A percentile compares a stretch with the other conserved stretches of the same genome.
These are phyloP conservation scores for Ilyonectria destructans DNA, from an alignment of 2,329 filamentous ascomycete species.

Conservation along the genomic window DNA sequence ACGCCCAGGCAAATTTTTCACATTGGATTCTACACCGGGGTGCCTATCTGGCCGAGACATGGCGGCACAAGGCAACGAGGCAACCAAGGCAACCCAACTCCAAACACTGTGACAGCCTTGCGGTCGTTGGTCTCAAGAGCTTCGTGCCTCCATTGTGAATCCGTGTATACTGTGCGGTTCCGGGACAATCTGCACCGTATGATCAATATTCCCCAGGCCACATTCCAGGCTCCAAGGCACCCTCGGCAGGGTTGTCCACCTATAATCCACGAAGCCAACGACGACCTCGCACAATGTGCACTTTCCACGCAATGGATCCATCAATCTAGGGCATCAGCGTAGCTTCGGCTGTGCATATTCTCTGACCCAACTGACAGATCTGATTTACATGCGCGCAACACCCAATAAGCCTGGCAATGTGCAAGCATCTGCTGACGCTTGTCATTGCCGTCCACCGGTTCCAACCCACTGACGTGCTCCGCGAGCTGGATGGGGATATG, in stretches of 20 bases:
- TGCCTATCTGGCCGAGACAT: not conserved
- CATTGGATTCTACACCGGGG: not conserved
- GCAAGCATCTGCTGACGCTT: constrained; percentile 18
- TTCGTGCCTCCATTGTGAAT: not conserved
- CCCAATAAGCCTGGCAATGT: constrained; percentile 8
- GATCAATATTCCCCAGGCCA: not conserved
- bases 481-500: constrained; percentile 7
- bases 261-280: not conserved
- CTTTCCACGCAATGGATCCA: constrained; percentile 2
- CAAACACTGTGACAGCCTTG: constrained; percentile 23
- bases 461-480: constrained; percentile 30
- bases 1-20: not conserved
- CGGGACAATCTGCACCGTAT: constrained; percentile 5
- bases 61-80: constrained; percentile 7
- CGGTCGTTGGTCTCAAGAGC: not conserved
- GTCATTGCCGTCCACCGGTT: constrained; percentile 24
- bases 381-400: constrained; percentile 30
- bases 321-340: constrained; percentile 3
- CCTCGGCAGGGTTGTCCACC: not conserved
- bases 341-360: constrained; percentile 3
- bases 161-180: constrained; percentile 14
- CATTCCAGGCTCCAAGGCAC: not conserved
- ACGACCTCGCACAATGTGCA: constrained; percentile 6
- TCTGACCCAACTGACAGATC: constrained; percentile 15
- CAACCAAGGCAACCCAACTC: not conserved